Percentiles rank a stretch among this genome's conserved stretches.
phyloP scores from a whole-genome alignment of 257 asterid genomes.

The Salvia splendens region DNA sequence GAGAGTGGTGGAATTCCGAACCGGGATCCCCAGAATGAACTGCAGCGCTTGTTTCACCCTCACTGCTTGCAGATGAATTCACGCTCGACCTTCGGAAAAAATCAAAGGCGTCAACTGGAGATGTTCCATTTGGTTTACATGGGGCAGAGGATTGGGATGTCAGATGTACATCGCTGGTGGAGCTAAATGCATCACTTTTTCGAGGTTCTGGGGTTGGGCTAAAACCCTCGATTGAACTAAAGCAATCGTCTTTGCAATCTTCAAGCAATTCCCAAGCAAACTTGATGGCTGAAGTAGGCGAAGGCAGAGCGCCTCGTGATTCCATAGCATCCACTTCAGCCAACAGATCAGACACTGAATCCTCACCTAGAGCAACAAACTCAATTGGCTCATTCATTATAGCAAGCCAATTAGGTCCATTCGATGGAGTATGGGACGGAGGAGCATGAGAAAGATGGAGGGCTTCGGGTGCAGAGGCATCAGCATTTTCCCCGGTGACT shows the following conservation, averaged over 20 bases:
- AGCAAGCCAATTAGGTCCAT: slow-evolving; percentile 53
- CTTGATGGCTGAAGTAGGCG: slow-evolving; percentile 53
- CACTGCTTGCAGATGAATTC: slow-evolving; percentile 72
- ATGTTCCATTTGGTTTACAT: slow-evolving; percentile 30
- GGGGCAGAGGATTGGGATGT: slow-evolving; percentile 32
- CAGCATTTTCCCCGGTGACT: slow-evolving; percentile 37
- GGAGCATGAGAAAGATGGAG: slow-evolving; percentile 40
- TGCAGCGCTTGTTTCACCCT: slow-evolving; percentile 58
- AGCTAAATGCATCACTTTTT: slow-evolving; percentile 54
- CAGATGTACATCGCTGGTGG: slow-evolving; percentile 42
- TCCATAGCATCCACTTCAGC: slow-evolving; percentile 84
- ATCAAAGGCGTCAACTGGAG: slow-evolving; percentile 45
- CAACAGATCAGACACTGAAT: slow-evolving; percentile 67
- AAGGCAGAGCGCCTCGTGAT: slow-evolving; percentile 45
- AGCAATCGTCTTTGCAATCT: slow-evolving; percentile 51
- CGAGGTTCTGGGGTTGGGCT: slow-evolving; percentile 38
- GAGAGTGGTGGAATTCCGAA: slow-evolving; percentile 44
- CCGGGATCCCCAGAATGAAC: slow-evolving; percentile 42
- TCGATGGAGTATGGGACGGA: slow-evolving; percentile 39
- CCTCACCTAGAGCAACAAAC: slow-evolving; percentile 70
- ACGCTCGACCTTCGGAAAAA: slow-evolving; percentile 49
- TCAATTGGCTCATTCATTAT: slow-evolving; percentile 62
- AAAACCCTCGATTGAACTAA: slow-evolving; percentile 52
- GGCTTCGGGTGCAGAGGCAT: slow-evolving; percentile 32
- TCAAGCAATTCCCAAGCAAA: slow-evolving; percentile 46